Base-by-base conservation (phyloP, 2,329 filamentous ascomycete species). In the Drechslerella dactyloides region DNA sequence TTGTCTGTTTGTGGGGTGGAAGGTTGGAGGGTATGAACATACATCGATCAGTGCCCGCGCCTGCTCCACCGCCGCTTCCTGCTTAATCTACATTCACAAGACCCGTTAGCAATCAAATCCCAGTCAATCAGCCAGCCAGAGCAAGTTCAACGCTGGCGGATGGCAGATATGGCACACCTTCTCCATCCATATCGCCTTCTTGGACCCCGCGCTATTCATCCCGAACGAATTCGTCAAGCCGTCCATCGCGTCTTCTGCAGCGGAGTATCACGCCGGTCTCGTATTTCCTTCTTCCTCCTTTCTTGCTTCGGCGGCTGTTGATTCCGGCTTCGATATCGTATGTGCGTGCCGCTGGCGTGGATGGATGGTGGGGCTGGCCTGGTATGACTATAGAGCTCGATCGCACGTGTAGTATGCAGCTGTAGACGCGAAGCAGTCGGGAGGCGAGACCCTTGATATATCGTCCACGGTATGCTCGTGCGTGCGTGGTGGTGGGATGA, bases 11-110 rank as follows among this genome's bases (percentile, higher is more conserved):
- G 46, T 4, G 23, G 46, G 10, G 3, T 13, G 15, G 6, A 7
- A 51, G 17, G 3, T 5, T 19, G 46, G 17, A 19, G 4, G 19
- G 46, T n/a, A n/a, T n/a, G 17, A 13, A 30, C 51, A n/a, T 64
- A 70, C 66, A 59, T 70, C 66, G 11, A 70, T 70, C 48, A 70
- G 55, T 30, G 66, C 59, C 42, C 66, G 58, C n/a, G 66, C 66
- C 37, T 70, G 66, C 8, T 70, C 66, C 19, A 70, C 54, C 15
- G 66, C 66, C 23, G 66, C 59, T 59, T 70, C 66, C 42, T 63
- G 59, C 55, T 59, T 62, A 40, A 69, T 63, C 65, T 69, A 21
- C 33, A n/a, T 7, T 24, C 13, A 37, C 33, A 37, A 37, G 13
- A 37, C 6, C 13, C 7, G 33, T 37, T 15, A 42, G 37, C 8